Evolutionary conservation across 2,329 filamentous ascomycete species (phyloP).

Genomic region (Trichophaea hybrida): DNA sequence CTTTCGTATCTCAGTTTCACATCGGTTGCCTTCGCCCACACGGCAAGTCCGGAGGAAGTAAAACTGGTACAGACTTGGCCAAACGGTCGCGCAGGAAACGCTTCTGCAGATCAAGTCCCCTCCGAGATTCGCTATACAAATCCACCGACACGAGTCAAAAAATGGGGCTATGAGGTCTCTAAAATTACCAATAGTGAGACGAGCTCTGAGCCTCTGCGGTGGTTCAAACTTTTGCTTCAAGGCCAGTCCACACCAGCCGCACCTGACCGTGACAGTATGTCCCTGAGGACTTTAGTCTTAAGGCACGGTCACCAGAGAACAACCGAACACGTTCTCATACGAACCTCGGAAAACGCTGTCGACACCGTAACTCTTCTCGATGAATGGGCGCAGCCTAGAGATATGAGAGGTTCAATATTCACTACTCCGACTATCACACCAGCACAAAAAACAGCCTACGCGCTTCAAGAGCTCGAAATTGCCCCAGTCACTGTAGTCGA

Average conservation of each 20-base stretch:
- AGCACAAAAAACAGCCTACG: neutral
- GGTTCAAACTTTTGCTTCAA: conserved; percentile 7
- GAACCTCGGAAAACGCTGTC: neutral
- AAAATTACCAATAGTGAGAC: neutral
- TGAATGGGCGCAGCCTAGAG: neutral
- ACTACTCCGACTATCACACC: neutral
- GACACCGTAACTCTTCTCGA: too few species aligned
- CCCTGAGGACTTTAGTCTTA: too few species aligned
- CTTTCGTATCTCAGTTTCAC: neutral
- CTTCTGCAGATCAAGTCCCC: conserved; percentile 2
- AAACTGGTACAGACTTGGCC: conserved; percentile 3
- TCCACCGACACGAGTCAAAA: neutral
- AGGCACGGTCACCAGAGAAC: neutral
- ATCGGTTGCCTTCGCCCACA: neutral
- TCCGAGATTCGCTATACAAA: neutral
- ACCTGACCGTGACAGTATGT: neutral
- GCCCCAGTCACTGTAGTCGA: neutral
- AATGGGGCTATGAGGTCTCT: conserved; percentile 1
- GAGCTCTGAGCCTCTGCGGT: neutral
- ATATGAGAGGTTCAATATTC: neutral
- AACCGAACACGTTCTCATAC: neutral
- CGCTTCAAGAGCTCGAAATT: neutral
- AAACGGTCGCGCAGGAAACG: neutral
- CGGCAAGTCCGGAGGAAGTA: neutral
- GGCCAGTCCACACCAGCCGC: neutral